phyloP scores from a whole-genome alignment of 2,329 filamentous ascomycete genomes.

The Neofusicoccum umdonicola region DNA sequence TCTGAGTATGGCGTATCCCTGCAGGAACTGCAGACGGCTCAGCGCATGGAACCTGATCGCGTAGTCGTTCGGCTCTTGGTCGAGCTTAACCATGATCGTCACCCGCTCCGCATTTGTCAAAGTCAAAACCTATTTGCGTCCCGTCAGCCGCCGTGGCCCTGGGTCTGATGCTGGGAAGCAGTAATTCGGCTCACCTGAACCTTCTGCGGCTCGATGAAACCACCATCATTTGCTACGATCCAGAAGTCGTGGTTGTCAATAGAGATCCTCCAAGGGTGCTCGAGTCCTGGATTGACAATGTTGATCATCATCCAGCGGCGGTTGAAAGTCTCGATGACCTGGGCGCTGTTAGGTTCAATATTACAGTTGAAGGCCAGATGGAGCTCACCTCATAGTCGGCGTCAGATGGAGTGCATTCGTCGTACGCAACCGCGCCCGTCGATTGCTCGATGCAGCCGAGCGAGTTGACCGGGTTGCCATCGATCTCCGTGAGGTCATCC shows the following conservation, averaged over 20 bases:
- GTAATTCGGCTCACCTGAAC: background rate
- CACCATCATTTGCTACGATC: constrained; percentile 22
- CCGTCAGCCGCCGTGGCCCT: background rate
- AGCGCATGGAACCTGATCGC: constrained; percentile 21
- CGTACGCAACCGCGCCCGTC: constrained; percentile 19
- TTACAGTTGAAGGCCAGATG: background rate
- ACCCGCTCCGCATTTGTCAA: constrained; percentile 21
- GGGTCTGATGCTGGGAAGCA: background rate
- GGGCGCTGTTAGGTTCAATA: background rate
- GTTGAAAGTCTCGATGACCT: constrained; percentile 20
- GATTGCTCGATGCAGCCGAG: constrained; percentile 20
- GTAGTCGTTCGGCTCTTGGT: constrained; percentile 20
- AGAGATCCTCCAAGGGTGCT: constrained; percentile 21
- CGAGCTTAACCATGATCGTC: constrained; percentile 21
- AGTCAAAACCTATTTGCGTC: constrained; percentile 13
- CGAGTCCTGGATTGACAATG: constrained; percentile 20
- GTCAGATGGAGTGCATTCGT: constrained; percentile 18
- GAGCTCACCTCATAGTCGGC: constrained; percentile 15
- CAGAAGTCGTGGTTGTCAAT: constrained; percentile 22
- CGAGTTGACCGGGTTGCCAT: constrained; percentile 19
- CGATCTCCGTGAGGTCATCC: constrained; percentile 15
- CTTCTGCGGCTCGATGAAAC: constrained; percentile 21
- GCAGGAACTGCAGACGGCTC: constrained; percentile 20
- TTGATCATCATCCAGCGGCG: constrained; percentile 22
- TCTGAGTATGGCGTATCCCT: constrained; percentile 21